phyloP scores from a whole-genome alignment of 495 filamentous ascomycete species.

The Lasiosphaeria ovina region DNA sequence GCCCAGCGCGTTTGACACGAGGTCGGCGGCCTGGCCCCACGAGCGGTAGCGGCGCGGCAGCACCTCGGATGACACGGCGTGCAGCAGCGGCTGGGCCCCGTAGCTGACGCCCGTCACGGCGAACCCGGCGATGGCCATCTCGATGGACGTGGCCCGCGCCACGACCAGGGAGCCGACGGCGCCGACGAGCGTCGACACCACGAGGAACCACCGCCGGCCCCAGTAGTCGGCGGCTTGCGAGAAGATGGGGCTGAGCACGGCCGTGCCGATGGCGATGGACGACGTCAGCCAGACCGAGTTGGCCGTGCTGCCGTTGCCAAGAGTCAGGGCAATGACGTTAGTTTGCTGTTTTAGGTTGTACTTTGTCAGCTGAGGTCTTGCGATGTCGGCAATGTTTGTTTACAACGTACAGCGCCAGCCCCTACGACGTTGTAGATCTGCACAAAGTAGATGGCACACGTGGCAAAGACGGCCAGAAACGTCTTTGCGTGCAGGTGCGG shows the following conservation, averaged over 20 bases:
- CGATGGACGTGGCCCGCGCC: conserved; percentile 25
- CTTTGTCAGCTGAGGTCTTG: not conserved
- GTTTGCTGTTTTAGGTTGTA: conserved; percentile 16
- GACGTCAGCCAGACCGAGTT: conserved; percentile 28
- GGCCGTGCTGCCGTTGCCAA: conserved; percentile 17
- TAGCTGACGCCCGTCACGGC: conserved; percentile 23
- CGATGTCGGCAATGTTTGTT: not conserved
- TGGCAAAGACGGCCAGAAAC: conserved; percentile 31
- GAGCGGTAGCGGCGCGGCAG: conserved; percentile 31
- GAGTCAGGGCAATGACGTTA: conserved; percentile 27
- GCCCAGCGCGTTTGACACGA: conserved; percentile 25
- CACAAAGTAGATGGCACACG: conserved; percentile 33
- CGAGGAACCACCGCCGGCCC: conserved; percentile 31
- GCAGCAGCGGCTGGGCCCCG: conserved; percentile 31
- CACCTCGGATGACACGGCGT: conserved; percentile 34
- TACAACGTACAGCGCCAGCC: conserved; percentile 31
- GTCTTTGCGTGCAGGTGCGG: conserved; percentile 35
- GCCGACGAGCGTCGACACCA: conserved; percentile 25
- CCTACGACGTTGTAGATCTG: conserved; percentile 33
- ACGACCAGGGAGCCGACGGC: conserved; percentile 29
- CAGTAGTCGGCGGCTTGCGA: conserved; percentile 34
- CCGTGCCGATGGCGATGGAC: conserved; percentile 31
- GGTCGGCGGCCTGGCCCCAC: conserved; percentile 31
- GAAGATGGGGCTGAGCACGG: conserved; percentile 28
- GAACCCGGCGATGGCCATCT: conserved; percentile 32